Conservation (phyloP, 495 filamentous ascomycete species). For the Tricharina praecox region DNA sequence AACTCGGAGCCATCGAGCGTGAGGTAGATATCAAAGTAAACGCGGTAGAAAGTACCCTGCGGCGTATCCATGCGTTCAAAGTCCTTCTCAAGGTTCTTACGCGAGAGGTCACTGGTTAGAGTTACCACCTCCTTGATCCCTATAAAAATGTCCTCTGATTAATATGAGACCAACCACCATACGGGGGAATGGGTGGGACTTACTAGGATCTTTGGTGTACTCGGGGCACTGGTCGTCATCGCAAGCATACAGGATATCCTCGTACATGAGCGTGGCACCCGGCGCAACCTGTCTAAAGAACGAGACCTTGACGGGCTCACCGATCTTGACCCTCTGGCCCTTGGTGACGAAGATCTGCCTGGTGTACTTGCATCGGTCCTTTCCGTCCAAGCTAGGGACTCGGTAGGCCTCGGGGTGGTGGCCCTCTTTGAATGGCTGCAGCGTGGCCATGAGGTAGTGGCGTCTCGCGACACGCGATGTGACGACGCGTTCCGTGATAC, state of each 20-base stretch:
- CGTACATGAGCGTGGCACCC: slow-evolving; percentile 96
- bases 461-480: slow-evolving; percentile 95
- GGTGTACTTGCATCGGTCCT: slow-evolving; percentile 97
- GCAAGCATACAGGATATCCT: slow-evolving; percentile 95
- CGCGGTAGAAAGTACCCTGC: slow-evolving; percentile 93
- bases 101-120: slow-evolving; percentile 84
- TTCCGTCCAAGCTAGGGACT: slow-evolving; percentile 87
- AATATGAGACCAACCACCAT: too few relatives aligned
- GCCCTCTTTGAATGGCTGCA: slow-evolving; percentile 97
- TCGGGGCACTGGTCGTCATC: slow-evolving; percentile 97
- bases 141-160: too few relatives aligned
- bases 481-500: slow-evolving; percentile 90
- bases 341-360: slow-evolving; percentile 98
- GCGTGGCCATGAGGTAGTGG: slow-evolving; percentile 97
- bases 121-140: slow-evolving; percentile 99
- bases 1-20: slow-evolving; percentile 95
- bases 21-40: slow-evolving; percentile 60
- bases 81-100: slow-evolving; percentile 97
- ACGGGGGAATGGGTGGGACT: slow-evolving; percentile 33
- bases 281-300: slow-evolving; percentile 98
- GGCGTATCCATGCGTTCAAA: slow-evolving; percentile 99
- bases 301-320: slow-evolving; percentile 94
- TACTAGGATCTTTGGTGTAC: slow-evolving; percentile 98
- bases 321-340: slow-evolving; percentile 96
- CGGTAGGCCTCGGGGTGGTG: slow-evolving; percentile 97